phyloP scores from a whole-genome alignment of 2,329 filamentous ascomycete genomes.

The Alternaria hordeiaustralica region DNA sequence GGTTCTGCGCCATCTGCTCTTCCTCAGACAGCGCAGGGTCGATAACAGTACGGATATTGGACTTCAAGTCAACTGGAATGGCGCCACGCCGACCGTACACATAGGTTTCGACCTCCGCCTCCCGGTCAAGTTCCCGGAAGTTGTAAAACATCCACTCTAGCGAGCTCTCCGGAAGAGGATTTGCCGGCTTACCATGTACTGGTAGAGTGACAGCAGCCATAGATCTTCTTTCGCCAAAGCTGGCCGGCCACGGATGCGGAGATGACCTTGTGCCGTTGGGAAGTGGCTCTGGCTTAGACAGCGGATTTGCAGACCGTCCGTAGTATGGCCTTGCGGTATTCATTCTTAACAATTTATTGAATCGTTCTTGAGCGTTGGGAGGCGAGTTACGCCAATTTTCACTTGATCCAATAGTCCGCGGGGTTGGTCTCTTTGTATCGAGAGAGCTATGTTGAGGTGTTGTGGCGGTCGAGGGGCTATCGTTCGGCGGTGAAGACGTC shows the following conservation, averaged over 20 bases:
- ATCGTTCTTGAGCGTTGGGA: not conserved
- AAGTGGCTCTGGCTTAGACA: not conserved
- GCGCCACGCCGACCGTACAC: not conserved
- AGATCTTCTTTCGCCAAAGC: not conserved
- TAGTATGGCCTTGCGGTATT: not conserved
- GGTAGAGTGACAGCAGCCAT: not conserved
- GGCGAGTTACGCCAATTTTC: not conserved
- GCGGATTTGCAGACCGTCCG: not conserved
- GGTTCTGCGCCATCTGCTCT: not conserved
- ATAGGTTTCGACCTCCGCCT: not conserved
- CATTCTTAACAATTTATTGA: not conserved
- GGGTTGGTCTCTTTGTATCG: not conserved
- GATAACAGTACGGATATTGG: not conserved
- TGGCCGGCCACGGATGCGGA: not conserved
- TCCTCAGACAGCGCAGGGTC: not conserved
- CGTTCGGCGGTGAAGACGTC: not conserved
- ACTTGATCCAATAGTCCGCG: not conserved
- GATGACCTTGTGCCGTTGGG: not conserved
- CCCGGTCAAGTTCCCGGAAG: not conserved
- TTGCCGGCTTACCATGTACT: not conserved
- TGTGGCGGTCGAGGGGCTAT: not conserved
- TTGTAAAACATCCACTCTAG: not conserved
- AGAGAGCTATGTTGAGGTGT: not conserved
- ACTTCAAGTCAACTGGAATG: not conserved
- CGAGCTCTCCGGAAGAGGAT: not conserved